These are phyloP conservation scores for Soucietia sequanensis DNA, from an alignment of 805 yeast species.

Conservation along the genomic window DNA sequence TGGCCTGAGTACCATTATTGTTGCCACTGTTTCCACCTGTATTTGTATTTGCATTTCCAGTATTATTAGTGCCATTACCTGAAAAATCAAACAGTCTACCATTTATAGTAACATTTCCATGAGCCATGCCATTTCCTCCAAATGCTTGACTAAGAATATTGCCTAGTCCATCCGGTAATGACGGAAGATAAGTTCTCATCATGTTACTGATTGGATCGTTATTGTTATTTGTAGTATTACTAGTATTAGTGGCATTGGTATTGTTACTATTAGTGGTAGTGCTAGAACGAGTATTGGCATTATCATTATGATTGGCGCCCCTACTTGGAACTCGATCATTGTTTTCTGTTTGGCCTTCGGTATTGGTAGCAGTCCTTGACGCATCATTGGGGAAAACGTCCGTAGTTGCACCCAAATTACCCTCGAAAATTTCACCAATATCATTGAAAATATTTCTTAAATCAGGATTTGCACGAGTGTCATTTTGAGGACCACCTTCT, in stretches of 20 bases:
- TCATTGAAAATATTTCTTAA: conserved; percentile 20
- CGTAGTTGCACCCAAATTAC: conserved; percentile 3
- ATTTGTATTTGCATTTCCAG: too few species aligned
- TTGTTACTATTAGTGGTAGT: too few species aligned
- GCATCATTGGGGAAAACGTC: neutral
- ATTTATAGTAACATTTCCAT: neutral
- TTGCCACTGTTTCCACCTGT: neutral
- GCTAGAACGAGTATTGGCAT: too few species aligned
- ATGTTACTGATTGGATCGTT: neutral
- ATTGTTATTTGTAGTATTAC: neutral
- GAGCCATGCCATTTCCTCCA: neutral
- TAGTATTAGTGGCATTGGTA: conserved; percentile 1
- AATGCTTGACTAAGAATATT: neutral
- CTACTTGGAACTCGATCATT: too few species aligned
- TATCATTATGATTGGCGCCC: too few species aligned
- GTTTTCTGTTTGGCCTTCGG: too few species aligned
- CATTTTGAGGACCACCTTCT: neutral
- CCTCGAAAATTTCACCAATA: conserved; percentile 21
- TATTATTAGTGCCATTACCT: neutral
- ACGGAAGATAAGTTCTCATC: neutral
- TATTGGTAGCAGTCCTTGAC: neutral
- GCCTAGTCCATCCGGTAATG: neutral
- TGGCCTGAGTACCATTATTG: neutral
- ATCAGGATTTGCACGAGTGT: neutral
- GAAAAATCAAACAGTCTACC: neutral